phyloP scores from a whole-genome alignment of 768 basidiomycete genomes.

The Piloderma croceum region DNA sequence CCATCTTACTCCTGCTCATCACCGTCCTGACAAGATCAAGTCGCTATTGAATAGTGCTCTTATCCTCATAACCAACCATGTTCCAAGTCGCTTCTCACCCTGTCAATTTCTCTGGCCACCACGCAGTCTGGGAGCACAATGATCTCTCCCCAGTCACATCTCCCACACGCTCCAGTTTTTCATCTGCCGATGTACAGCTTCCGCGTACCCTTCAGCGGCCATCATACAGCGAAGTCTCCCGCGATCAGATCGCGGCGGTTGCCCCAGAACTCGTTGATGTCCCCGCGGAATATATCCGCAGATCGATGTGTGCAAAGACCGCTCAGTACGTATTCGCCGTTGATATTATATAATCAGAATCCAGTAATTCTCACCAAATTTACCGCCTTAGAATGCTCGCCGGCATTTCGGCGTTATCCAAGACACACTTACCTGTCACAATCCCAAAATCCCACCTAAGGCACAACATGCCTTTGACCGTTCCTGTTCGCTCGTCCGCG shows the following conservation, averaged over 20 bases:
- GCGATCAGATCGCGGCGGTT: conserved; percentile 36
- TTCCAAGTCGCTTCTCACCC: no score
- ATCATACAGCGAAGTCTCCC: conserved; percentile 31
- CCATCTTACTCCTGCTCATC: no score
- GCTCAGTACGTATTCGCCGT: conserved; percentile 28
- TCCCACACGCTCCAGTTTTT: not conserved
- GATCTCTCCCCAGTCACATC: no score
- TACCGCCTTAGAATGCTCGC: conserved; percentile 38
- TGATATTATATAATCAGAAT: conserved; percentile 1
- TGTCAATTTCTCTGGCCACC: no score
- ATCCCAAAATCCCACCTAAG: not conserved
- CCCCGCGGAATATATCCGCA: conserved; percentile 44
- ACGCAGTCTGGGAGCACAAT: no score
- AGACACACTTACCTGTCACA: conserved; percentile 26
- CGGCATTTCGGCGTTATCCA: conserved; percentile 28
- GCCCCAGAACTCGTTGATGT: conserved; percentile 38
- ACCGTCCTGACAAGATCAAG: no score
- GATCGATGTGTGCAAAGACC: conserved; percentile 38
- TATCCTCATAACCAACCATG: no score
- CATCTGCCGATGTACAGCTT: conserved; percentile 29
- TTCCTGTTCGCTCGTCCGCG: conserved; percentile 25
- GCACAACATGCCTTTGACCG: conserved; percentile 24
- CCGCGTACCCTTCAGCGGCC: conserved; percentile 46
- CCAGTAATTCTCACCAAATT: conserved; percentile 11
- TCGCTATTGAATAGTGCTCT: no score